phyloP scores from a whole-genome alignment of 176 grass and related monocot genomes.

The Rhynchospora pubera region DNA sequence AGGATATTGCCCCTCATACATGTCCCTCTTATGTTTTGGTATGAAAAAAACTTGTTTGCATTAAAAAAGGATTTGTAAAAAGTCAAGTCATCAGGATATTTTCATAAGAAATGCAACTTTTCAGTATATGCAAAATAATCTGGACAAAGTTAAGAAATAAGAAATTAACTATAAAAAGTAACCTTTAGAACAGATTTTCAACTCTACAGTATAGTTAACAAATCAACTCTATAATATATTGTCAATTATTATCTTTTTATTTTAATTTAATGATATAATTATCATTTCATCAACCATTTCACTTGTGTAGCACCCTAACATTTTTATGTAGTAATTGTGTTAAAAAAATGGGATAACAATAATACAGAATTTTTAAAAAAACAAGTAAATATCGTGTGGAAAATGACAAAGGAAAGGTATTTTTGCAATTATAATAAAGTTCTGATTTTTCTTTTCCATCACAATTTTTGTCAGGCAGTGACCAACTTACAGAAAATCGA shows the following conservation, averaged over 20 bases:
- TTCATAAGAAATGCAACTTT: neutral
- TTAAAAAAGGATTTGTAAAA: neutral
- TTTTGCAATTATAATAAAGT: neutral
- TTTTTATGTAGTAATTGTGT: neutral
- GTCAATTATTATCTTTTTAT: neutral
- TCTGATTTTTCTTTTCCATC: neutral
- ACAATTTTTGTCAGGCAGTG: neutral
- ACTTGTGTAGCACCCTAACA: neutral
- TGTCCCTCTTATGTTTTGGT: neutral
- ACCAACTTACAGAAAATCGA: conserved; percentile 87
- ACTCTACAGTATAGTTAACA: neutral
- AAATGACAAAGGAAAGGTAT: neutral
- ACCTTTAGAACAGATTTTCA: neutral
- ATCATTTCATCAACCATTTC: neutral
- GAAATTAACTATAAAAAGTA: neutral
- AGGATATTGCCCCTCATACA: too few species aligned
- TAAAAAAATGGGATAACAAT: neutral
- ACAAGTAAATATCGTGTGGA: neutral
- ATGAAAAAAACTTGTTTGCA: neutral
- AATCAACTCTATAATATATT: neutral
- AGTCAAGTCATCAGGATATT: neutral
- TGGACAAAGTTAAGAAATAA: neutral
- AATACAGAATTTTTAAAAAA: neutral
- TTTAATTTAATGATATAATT: neutral
- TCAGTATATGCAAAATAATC: neutral